Evolutionary conservation across 2,329 filamentous ascomycete species (phyloP), one percentile per base, ranked within the genome.

Genomic region (Aureobasidium sp.): DNA sequence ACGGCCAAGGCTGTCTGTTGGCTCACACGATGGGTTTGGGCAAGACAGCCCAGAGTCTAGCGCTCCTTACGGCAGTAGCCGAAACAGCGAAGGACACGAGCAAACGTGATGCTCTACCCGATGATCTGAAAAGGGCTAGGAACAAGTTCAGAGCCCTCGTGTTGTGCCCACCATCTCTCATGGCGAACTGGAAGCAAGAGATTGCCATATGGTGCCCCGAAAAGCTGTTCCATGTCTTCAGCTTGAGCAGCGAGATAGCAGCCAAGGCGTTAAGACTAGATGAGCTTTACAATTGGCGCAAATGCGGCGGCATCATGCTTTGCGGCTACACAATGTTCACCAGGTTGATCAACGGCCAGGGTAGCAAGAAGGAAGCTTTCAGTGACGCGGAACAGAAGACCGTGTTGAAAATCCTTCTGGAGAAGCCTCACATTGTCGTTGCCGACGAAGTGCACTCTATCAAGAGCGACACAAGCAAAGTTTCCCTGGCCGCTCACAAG

Each of bases 21-120:
- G 89, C 91, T 6, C 91, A 96, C 71, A 90, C 89, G 0, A 96
- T 96, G 91, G 92, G 92, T 1, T 76, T 96, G 2, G 91, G 91
- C 16, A 97, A 96, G 76, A 95, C 91, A 0, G 91, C 96, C 86
- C 91, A 96, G 75, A 81, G 79, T 6, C 90, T 96, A 63, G 89
- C 90, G 0, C 77, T 96, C 16, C 81, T 97, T 5, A 81, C 89
- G 16, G 86, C 89, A 0, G 83, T 96, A 64, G 79, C 85, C 4
- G 82, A 89, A 66, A 84, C 90, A 71, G 25, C 92, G 88, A 0
- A 34, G 71, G 0, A 82, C 91, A 59, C 72, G 75, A 0, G 72
- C 76, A 75, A 93, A 5, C 74, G 74, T 3, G 76, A 77, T 0
- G 90, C 95, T 71, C 82, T 97, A 34, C 91, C 92, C 0, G 64